These are phyloP conservation scores for Penicillium tannophilum DNA, from an alignment of 495 filamentous ascomycete genomes.

Conservation along the genomic window DNA sequence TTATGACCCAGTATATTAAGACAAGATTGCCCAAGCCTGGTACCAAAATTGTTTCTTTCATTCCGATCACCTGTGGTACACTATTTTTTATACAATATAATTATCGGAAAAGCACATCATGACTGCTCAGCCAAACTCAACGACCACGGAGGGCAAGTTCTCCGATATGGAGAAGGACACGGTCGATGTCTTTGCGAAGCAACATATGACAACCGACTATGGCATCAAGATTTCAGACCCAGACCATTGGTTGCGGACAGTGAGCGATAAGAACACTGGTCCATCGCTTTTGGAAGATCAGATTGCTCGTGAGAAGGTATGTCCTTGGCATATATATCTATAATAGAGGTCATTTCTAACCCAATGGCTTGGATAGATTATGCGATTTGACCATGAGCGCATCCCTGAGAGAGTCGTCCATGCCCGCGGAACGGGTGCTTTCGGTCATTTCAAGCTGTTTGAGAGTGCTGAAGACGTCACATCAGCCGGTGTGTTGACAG, in stretches of 20 bases:
- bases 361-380: constrained; percentile 52
- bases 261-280: constrained; percentile 61
- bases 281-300: constrained; percentile 82
- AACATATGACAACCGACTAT: constrained; percentile 71
- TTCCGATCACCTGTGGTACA: not conserved
- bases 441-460: constrained; percentile 77
- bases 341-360: not conserved
- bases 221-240: constrained; percentile 73
- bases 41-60: no score
- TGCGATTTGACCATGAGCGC: constrained; percentile 83
- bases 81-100: not conserved
- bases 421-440: constrained; percentile 80
- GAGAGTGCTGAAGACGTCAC: constrained; percentile 72
- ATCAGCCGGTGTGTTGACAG: constrained; percentile 71
- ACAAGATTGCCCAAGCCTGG: not conserved
- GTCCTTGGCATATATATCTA: constrained; percentile 10
- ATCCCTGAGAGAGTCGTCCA: constrained; percentile 91
- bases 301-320: constrained; percentile 75
- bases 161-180: constrained; percentile 39
- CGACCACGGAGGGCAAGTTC: constrained; percentile 25
- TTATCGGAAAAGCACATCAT: constrained; percentile 9
- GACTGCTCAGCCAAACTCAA: constrained; percentile 13
- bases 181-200: constrained; percentile 36
- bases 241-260: constrained; percentile 78
- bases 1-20: not conserved